phyloP scores from a whole-genome alignment of 208 protist genomes.

The Porcisia deanei region DNA sequence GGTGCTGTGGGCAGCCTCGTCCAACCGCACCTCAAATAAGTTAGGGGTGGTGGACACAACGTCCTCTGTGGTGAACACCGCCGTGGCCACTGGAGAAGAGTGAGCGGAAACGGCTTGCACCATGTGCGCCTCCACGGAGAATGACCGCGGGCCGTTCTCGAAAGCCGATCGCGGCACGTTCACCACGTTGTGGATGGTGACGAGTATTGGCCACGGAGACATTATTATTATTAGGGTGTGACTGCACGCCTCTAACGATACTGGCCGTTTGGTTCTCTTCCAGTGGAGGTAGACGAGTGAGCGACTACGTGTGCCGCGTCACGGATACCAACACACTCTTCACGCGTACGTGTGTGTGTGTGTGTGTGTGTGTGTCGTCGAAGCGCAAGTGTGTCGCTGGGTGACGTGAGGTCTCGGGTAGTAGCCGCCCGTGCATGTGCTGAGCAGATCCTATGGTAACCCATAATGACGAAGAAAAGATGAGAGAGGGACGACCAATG shows the following conservation, averaged over 20 bases:
- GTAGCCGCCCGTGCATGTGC: slow-evolving; percentile 7
- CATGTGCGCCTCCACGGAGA: slow-evolving; percentile 57
- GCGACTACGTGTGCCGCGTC: background rate
- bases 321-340: background rate
- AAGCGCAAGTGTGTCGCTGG: background rate
- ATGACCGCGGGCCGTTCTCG: slow-evolving; percentile 40
- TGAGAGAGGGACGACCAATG: background rate
- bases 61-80: slow-evolving; percentile 44
- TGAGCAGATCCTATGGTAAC: background rate
- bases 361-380: background rate
- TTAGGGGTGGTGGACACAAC: slow-evolving; percentile 41
- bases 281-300: background rate
- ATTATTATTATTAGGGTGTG: slow-evolving; percentile 14
- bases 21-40: slow-evolving; percentile 64
- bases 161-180: slow-evolving; percentile 61
- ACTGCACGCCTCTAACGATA: background rate
- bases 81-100: slow-evolving; percentile 35
- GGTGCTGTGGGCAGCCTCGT: slow-evolving; percentile 31
- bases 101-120: slow-evolving; percentile 32
- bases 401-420: slow-evolving; percentile 4
- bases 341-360: background rate
- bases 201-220: slow-evolving; percentile 47
- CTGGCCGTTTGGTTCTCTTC: background rate
- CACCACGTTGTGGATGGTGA: slow-evolving; percentile 79
- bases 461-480: background rate